phyloP scores from a whole-genome alignment of 139 green algal genomes.

The Chlamydomonas sphaeroides region DNA sequence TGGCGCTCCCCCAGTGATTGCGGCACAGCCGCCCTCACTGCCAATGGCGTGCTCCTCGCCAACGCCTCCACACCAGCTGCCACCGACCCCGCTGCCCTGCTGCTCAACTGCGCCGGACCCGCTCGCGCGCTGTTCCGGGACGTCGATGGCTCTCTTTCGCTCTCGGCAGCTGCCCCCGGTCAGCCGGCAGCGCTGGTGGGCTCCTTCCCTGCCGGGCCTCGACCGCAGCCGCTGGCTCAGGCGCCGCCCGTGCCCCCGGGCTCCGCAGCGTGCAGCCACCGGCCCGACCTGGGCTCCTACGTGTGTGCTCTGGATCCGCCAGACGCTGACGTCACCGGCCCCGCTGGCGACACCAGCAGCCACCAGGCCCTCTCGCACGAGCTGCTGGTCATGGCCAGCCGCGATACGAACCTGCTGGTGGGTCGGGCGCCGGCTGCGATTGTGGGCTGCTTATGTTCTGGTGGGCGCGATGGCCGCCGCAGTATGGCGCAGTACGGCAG shows the following conservation, averaged over 20 bases:
- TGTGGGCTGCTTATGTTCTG: neutral
- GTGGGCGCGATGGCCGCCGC: neutral
- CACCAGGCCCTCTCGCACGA: constrained; percentile 30
- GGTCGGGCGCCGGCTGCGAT: neutral
- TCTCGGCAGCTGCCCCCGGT: neutral
- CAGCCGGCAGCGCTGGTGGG: neutral
- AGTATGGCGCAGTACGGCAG: neutral
- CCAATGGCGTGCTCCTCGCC: too few species aligned
- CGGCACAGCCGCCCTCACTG: too few species aligned
- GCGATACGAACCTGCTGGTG: constrained; percentile 53
- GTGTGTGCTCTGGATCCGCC: too few species aligned
- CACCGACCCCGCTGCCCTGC: constrained; percentile 2
- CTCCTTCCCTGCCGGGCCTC: neutral
- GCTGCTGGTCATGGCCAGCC: constrained; percentile 58
- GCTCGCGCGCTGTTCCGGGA: constrained; percentile 55
- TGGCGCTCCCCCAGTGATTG: constrained; percentile 54
- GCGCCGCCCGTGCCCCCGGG: neutral
- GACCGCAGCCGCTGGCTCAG: neutral
- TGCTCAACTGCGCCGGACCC: constrained; percentile 66
- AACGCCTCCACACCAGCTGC: neutral
- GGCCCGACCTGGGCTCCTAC: neutral
- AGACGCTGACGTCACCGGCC: too few species aligned
- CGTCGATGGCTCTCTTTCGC: constrained; percentile 44
- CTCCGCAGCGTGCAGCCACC: neutral
- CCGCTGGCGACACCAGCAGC: neutral